A percentile compares a stretch with the other conserved stretches of the same genome.
phyloP scores from a whole-genome alignment of 2,329 filamentous ascomycete species.

The Tympanopsis confertula region DNA sequence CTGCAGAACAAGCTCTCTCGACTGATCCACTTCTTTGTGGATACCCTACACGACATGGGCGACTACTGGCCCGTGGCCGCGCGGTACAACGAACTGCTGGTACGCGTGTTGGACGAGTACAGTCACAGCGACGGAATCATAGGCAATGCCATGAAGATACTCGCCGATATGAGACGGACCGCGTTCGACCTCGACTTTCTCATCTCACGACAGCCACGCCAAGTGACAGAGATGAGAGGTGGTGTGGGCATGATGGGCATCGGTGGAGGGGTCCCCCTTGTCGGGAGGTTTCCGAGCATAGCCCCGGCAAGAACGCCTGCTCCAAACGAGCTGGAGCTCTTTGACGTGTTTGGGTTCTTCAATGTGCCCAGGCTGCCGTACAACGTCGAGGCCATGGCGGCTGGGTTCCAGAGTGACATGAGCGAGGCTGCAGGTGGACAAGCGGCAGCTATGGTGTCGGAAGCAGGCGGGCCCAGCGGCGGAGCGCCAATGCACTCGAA shows the following conservation, averaged over 20 bases:
- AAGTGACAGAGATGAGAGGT: conserved; percentile 13
- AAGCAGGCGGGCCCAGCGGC: conserved; percentile 7
- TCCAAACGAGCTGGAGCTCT: conserved; percentile 75
- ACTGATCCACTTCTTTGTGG: conserved; percentile 71
- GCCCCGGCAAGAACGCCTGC: conserved; percentile 60
- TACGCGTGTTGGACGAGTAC: conserved; percentile 78
- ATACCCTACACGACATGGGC: conserved; percentile 70
- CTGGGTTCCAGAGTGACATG: conserved; percentile 3
- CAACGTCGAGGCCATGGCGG: conserved; percentile 20
- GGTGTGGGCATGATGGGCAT: conserved; percentile 1
- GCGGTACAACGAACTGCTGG: conserved; percentile 68
- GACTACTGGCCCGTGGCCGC: conserved; percentile 76
- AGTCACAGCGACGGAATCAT: conserved; percentile 68
- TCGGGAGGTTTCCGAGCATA: conserved; percentile 35
- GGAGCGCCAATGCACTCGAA: conserved; percentile 23
- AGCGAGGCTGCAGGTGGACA: conserved; percentile 10
- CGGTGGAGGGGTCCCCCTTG: conserved; percentile 10
- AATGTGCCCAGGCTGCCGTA: conserved; percentile 68
- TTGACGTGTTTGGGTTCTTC: conserved; percentile 92
- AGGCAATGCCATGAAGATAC: conserved; percentile 72
- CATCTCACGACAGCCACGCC: conserved; percentile 67
- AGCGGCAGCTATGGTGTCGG: conserved; percentile 12
- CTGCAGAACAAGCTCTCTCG: conserved; percentile 74
- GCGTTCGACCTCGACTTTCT: conserved; percentile 84
- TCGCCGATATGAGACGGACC: conserved; percentile 83